Base-by-base conservation (phyloP, 352 stramenopile species). In the Blastocystis sp. region DNA sequence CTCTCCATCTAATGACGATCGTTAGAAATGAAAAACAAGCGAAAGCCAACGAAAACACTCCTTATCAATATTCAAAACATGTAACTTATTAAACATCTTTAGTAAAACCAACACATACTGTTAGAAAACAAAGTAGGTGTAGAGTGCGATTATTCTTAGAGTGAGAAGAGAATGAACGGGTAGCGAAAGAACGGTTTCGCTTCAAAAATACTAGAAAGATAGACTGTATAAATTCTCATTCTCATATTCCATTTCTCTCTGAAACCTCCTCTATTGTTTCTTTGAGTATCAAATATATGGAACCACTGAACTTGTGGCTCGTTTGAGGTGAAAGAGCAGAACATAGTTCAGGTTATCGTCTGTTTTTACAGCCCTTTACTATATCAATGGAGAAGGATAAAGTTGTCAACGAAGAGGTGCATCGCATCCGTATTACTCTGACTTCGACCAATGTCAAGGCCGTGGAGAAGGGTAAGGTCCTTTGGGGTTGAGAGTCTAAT, bases 381-480 rank as follows among this genome's bases (percentile, higher is more conserved):
- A 84, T 68, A 27, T 84, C 73, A n/a, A 69, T 84, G 73, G 73
- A 84, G n/a, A 84, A 84, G 56, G 73, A 84, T 54, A 84, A 84
- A 40, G 53, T 84, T 84, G 48, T 64, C 53, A 84, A 84, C 73
- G 78, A 89, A 35, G 69, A 91, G 30, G 96, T 97, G 90, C 95
- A 97, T 93, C 95, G 96, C 91, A 99, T 99, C 92, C 95, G 97
- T 90, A 99, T 99, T 93, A 99, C 96, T 90, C 94, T 99, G 81
- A 98, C 96, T 90, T 98, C 95, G 91, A 95, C 95, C 90, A 98
- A 99, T 91, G 97, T 99, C 54, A 97, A 98, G 92, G 98, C 98
- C 93, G 92, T 99, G 87, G 97, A 99, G 92, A 99, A 98, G 93
- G 94, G 91, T 93, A 73, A 62, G 90, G 19, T 15, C 0, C 27